phyloP scores from a whole-genome alignment of 306 rosid species.

The Chamaecrista fasciculata region DNA sequence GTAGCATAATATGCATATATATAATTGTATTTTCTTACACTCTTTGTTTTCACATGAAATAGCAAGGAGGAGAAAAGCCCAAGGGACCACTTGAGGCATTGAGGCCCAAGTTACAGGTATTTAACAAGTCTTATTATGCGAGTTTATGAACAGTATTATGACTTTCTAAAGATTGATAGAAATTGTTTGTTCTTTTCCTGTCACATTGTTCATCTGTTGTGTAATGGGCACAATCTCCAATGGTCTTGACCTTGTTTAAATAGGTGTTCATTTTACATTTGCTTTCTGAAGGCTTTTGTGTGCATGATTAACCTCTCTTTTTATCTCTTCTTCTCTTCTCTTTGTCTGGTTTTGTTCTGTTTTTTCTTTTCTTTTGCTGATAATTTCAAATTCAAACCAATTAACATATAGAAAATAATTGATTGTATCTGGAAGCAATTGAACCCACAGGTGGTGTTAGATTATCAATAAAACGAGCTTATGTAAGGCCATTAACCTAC shows the following conservation, averaged over 20 bases:
- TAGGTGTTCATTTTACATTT: background rate
- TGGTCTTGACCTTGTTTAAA: conserved; percentile 11
- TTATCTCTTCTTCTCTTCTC: too few species aligned
- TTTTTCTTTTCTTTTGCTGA: too few species aligned
- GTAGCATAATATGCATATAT: background rate
- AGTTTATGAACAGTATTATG: background rate
- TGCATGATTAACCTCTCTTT: background rate
- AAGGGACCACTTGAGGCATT: conserved; percentile 98
- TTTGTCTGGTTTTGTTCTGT: too few species aligned
- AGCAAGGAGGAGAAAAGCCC: conserved; percentile 96
- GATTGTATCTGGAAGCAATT: background rate
- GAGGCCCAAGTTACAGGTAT: conserved; percentile 91
- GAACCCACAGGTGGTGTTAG: background rate
- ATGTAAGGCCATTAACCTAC: background rate
- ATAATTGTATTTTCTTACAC: conserved; percentile 33
- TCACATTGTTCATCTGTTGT: conserved; percentile 9
- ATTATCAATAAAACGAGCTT: background rate
- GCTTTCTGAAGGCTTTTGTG: background rate
- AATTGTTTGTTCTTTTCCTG: background rate
- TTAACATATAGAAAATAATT: background rate
- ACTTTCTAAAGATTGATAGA: conserved; percentile 11
- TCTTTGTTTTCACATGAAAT: conserved; percentile 35
- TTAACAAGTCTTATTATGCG: conserved; percentile 8
- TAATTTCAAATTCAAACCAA: too few species aligned
- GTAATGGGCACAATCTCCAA: background rate